Percentiles rank a stretch among this genome's conserved stretches.
Evolutionary conservation across 2,329 filamentous ascomycete species (phyloP).

Genomic region (Colletotrichum sublineola): DNA sequence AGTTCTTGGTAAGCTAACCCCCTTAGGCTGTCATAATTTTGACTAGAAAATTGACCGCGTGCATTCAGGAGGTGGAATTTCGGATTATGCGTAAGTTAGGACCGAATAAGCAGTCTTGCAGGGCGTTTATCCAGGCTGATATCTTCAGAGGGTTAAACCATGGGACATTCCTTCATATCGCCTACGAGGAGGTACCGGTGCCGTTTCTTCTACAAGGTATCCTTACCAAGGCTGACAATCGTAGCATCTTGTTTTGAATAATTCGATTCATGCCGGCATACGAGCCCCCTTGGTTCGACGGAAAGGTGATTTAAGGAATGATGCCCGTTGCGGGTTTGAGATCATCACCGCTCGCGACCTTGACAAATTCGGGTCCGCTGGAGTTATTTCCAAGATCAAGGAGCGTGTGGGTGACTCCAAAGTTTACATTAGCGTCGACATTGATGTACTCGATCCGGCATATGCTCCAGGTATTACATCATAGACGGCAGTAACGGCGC

Average conservation of each 20-base stretch:
- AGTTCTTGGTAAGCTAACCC: conserved; percentile 58
- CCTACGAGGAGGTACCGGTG: conserved; percentile 65
- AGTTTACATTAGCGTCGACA: conserved; percentile 82
- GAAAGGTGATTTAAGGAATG: conserved; percentile 67
- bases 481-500: neutral
- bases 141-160: conserved; percentile 65
- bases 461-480: conserved; percentile 65
- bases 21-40: conserved; percentile 17
- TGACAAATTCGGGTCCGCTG: conserved; percentile 75
- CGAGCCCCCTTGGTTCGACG: conserved; percentile 64
- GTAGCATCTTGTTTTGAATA: conserved; percentile 66
- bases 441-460: conserved; percentile 83
- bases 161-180: conserved; percentile 73
- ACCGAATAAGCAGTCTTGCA: neutral
- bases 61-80: conserved; percentile 66
- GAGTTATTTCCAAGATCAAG: conserved; percentile 75
- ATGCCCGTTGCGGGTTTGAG: conserved; percentile 70
- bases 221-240: neutral
- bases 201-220: neutral
- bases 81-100: conserved; percentile 66
- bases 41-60: neutral
- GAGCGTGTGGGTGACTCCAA: conserved; percentile 63
- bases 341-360: conserved; percentile 74
- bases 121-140: neutral
- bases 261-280: conserved; percentile 73